Base-by-base conservation (phyloP, 176 grass and related monocot species). In the Oryza glaberrima region DNA sequence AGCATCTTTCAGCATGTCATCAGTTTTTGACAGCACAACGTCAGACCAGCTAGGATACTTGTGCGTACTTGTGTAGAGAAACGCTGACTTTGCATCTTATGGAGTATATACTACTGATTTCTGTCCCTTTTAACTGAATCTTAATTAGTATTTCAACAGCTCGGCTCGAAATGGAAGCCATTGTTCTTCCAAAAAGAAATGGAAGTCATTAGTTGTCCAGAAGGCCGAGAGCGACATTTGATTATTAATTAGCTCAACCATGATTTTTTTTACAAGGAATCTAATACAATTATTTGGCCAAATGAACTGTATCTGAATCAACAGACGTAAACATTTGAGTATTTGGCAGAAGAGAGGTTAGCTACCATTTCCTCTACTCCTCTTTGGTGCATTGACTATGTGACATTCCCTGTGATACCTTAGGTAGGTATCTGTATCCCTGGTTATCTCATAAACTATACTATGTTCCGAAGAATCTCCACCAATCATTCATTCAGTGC, bases 1-100 rank as follows among this genome's bases (percentile, higher is more conserved):
- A 81, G 78, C 51, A 16, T 67, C 34, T 14, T 66, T 73, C 67
- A 78, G 3, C 79, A 60, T 47, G 35, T 17, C 74, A 73, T 67
- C 14, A 3, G 23, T 23, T 23, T 23, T 74, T 61, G 20, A 41
- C 68, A 69, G 32, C 13, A 22, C 38, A 67, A 73, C 63, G 67
- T 74, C 58, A 40, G 26, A 74, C 26, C 30, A 82, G 58, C 28
- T 79, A 47, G 60, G 61, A 34, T 67, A 56, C 36, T 19, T 3
- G 40, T 20, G 30, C 30, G 19, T 10, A 72, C 25, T 26, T 43
- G 14, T 7, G 54, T 38, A 30, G 40, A 41, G 40, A 41, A 41
- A 0, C 2, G 49, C 61, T 86, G 84, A 90, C 84, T 90, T 90
- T 86, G 79, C 84, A 69, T 86, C 69, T 78, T 32, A 38, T 74